A percentile compares a stretch with the other conserved stretches of the same genome.
Evolutionary conservation across 768 basidiomycete species (phyloP).

Genomic region (Tylopilus cervinicoccineus): DNA sequence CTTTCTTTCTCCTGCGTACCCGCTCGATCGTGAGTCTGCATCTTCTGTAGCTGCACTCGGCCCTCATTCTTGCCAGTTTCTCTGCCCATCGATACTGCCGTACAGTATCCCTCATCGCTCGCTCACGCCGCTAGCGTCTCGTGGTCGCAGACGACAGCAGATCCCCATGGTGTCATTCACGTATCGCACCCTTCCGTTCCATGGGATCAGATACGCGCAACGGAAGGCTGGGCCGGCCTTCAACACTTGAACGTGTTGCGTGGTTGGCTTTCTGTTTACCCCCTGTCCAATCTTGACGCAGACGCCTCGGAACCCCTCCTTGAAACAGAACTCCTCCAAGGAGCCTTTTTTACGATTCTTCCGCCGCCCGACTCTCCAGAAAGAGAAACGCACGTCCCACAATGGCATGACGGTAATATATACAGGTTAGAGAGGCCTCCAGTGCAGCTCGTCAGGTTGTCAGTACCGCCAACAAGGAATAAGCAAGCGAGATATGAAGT

Average conservation of each 20-base stretch:
- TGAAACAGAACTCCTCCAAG: constrained; percentile 60
- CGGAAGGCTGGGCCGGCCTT: constrained; percentile 84
- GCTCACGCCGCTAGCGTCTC: constrained; percentile 39
- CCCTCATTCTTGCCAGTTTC: constrained; percentile 7
- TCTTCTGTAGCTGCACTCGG: neutral
- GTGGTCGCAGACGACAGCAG: constrained; percentile 49
- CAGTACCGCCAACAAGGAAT: constrained; percentile 33
- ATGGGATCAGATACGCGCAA: constrained; percentile 62
- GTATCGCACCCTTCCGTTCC: constrained; percentile 65
- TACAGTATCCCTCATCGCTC: constrained; percentile 57
- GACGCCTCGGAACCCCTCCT: constrained; percentile 40
- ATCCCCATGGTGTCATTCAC: constrained; percentile 44
- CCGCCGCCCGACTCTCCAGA: constrained; percentile 37
- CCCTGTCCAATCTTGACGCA: constrained; percentile 30
- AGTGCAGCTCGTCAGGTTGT: constrained; percentile 47
- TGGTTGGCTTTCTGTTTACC: constrained; percentile 56
- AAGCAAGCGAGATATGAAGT: constrained; percentile 57
- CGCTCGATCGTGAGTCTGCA: constrained; percentile 51
- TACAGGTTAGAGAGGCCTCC: constrained; percentile 60
- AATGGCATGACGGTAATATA: constrained; percentile 88
- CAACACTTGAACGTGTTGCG: constrained; percentile 77
- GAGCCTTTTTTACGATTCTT: constrained; percentile 71
- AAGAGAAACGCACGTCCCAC: constrained; percentile 27
- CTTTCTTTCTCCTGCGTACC: constrained; percentile 73
- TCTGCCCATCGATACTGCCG: constrained; percentile 8